Evolutionary conservation across 768 basidiomycete species (phyloP).

Genomic region (Astraeus odoratus): DNA sequence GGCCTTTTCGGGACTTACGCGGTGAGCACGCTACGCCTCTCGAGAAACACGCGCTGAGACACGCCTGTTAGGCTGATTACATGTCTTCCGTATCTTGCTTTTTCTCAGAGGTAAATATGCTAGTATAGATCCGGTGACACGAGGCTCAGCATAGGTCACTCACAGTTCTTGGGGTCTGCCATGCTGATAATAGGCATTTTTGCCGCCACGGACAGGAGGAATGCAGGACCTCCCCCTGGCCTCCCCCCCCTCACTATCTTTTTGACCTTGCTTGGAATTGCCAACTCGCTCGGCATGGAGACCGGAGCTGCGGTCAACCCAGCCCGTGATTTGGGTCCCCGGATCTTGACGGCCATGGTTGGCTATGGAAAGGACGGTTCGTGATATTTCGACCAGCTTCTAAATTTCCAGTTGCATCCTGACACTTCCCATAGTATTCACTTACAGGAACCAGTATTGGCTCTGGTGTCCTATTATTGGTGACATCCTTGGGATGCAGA

Average conservation of each 20-base stretch:
- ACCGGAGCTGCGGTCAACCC: slow-evolving; percentile 66
- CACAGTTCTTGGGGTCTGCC: slow-evolving; percentile 48
- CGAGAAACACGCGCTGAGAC: slow-evolving; percentile 7
- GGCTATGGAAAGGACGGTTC: slow-evolving; percentile 51
- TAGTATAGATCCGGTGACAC: neutral
- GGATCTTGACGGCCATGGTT: slow-evolving; percentile 62
- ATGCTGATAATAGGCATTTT: slow-evolving; percentile 50
- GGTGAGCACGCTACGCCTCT: slow-evolving; percentile 28
- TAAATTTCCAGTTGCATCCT: neutral
- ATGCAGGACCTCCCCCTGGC: slow-evolving; percentile 40
- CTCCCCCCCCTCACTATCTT: slow-evolving; percentile 52
- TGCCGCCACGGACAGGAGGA: slow-evolving; percentile 46
- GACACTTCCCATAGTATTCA: slow-evolving; percentile 10
- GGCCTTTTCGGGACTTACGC: slow-evolving; percentile 55
- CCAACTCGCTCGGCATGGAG: slow-evolving; percentile 51
- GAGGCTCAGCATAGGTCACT: neutral
- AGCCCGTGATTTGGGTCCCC: slow-evolving; percentile 66
- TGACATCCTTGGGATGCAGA: slow-evolving; percentile 52
- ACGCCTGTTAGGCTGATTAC: slow-evolving; percentile 29
- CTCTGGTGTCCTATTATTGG: slow-evolving; percentile 61
- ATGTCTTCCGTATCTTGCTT: slow-evolving; percentile 38
- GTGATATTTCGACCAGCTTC: slow-evolving; percentile 24
- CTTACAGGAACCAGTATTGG: slow-evolving; percentile 56
- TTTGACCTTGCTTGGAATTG: slow-evolving; percentile 52
- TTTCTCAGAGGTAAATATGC: slow-evolving; percentile 35